phyloP scores from a whole-genome alignment of 2,329 filamentous ascomycete genomes.

The Aspergillus terreus region DNA sequence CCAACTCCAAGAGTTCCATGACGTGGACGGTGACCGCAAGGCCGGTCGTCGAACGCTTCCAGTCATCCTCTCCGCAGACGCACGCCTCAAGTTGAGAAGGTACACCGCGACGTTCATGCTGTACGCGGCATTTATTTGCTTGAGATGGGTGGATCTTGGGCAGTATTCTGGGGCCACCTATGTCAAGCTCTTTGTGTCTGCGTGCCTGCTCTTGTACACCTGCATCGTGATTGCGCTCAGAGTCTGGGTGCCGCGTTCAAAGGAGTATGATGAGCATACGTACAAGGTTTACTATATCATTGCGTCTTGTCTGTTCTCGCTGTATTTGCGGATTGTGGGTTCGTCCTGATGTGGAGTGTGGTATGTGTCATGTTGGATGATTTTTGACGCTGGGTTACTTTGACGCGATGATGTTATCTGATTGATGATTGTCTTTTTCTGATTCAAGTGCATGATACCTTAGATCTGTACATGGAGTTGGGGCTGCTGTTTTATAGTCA shows the following conservation, averaged over 20 bases:
- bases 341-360: not conserved
- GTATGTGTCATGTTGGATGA: no score
- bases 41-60: conserved; percentile 4
- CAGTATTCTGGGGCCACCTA: not conserved
- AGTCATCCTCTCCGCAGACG: conserved; percentile 1
- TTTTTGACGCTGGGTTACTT: no score
- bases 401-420: no score
- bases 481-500: no score
- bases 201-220: not conserved
- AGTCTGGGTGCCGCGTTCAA: not conserved
- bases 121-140: not conserved
- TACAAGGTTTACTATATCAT: not conserved
- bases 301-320: not conserved
- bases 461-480: no score
- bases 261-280: not conserved
- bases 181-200: not conserved
- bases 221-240: not conserved
- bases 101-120: not conserved
- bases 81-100: not conserved
- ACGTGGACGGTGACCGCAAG: conserved; percentile 7
- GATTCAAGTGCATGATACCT: no score
- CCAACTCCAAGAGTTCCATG: conserved; percentile 13
- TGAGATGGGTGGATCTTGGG: not conserved
- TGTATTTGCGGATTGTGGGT: not conserved
- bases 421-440: no score